Evolutionary conservation across 2,329 filamentous ascomycete genomes (phyloP).

Genomic region (Chaetomiaceae sp.): DNA sequence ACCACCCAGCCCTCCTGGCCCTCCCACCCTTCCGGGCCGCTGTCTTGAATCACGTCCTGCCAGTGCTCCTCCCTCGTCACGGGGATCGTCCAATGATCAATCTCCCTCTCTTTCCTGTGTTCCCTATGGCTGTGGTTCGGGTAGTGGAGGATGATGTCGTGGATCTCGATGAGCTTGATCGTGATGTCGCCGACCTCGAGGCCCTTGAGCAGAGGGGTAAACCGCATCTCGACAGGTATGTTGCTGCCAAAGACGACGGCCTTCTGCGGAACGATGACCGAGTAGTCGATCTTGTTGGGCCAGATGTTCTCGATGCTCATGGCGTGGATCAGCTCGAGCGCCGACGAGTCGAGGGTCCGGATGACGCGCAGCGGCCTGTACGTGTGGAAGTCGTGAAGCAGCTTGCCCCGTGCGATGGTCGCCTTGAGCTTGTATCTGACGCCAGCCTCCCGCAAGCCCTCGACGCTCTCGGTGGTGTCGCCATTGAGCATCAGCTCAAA

Average conservation of each 20-base stretch:
- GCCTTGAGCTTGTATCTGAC: slow-evolving; percentile 90
- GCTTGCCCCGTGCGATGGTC: slow-evolving; percentile 79
- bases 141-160: slow-evolving; percentile 58
- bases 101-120: slow-evolving; percentile 61
- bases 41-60: slow-evolving; percentile 64
- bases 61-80: slow-evolving; percentile 59
- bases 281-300: slow-evolving; percentile 97
- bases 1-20: slow-evolving; percentile 64
- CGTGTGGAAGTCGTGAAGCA: slow-evolving; percentile 79
- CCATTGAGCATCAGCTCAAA: slow-evolving; percentile 73
- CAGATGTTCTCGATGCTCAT: slow-evolving; percentile 97
- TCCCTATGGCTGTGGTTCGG: slow-evolving; percentile 47
- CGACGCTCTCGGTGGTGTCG: slow-evolving; percentile 76
- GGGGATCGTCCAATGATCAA: slow-evolving; percentile 55
- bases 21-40: slow-evolving; percentile 55
- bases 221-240: slow-evolving; percentile 77
- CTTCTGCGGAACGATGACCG: slow-evolving; percentile 87
- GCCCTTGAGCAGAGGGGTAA: slow-evolving; percentile 85
- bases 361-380: slow-evolving; percentile 76
- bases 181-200: slow-evolving; percentile 79
- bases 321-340: slow-evolving; percentile 74
- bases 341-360: slow-evolving; percentile 69
- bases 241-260: slow-evolving; percentile 90
- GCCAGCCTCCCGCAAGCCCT: slow-evolving; percentile 80
- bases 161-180: slow-evolving; percentile 73